These are phyloP conservation scores for Beverwykella pulmonaria DNA, from an alignment of 495 filamentous ascomycete genomes.

Conservation along the genomic window DNA sequence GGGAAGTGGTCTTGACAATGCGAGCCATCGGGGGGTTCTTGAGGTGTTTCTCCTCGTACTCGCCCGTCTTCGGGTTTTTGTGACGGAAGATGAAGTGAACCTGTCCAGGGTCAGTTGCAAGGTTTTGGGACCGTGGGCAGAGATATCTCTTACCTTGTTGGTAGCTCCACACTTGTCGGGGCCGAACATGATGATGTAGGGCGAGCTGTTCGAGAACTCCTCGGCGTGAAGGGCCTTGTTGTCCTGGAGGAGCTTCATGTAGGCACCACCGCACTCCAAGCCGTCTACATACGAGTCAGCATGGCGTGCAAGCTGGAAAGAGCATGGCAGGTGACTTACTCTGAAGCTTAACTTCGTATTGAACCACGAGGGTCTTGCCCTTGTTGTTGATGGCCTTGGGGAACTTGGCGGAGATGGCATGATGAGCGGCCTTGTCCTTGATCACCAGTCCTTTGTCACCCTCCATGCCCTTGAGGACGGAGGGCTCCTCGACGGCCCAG, in stretches of 20 bases:
- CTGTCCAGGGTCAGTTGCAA: conserved; percentile 49
- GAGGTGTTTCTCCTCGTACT: conserved; percentile 99
- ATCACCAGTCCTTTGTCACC: conserved; percentile 96
- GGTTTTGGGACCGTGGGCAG: neutral
- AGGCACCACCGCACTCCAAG: conserved; percentile 97
- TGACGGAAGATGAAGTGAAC: conserved; percentile 99
- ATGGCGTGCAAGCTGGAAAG: neutral
- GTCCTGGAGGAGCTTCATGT: conserved; percentile 98
- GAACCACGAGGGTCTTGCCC: conserved; percentile 92
- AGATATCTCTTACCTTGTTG: conserved; percentile 71
- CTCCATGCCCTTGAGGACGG: conserved; percentile 88
- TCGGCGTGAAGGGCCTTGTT: conserved; percentile 95
- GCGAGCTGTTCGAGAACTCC: conserved; percentile 96
- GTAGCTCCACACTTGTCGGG: conserved; percentile 99
- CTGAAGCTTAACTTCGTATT: conserved; percentile 99
- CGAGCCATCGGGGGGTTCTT: conserved; percentile 78
- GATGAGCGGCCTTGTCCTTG: conserved; percentile 95
- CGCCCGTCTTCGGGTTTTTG: conserved; percentile 99
- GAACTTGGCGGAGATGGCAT: conserved; percentile 99
- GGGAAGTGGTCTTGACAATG: conserved; percentile 84
- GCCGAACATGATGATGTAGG: conserved; percentile 99
- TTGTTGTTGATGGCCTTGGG: conserved; percentile 95
- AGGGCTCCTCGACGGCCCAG: conserved; percentile 96
- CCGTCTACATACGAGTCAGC: conserved; percentile 63
- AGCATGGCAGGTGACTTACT: conserved; percentile 59